Conservation (phyloP, 352 stramenopile genomes). For the Pythium folliculosum region DNA sequence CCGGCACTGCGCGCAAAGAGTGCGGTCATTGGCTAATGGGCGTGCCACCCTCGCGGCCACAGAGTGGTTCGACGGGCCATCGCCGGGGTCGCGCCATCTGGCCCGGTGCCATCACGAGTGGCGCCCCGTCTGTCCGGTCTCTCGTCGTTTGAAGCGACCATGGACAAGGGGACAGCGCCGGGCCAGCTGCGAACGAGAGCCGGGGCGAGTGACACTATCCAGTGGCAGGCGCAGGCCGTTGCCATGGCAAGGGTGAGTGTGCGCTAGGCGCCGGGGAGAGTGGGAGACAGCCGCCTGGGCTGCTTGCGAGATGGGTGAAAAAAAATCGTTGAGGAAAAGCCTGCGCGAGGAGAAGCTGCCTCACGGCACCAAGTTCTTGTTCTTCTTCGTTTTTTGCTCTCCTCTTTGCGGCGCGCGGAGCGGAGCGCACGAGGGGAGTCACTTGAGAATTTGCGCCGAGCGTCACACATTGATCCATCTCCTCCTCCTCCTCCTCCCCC, state of each 20-base stretch:
- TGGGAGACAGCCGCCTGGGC: slow-evolving; percentile 6
- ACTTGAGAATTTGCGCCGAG: slow-evolving; percentile 36
- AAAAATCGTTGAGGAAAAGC: slow-evolving; percentile 3
- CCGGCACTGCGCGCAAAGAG: slow-evolving; percentile 1
- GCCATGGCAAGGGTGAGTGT: slow-evolving; percentile 2
- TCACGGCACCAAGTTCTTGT: slow-evolving; percentile 1
- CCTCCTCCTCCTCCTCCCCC: not conserved
- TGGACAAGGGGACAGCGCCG: not conserved
- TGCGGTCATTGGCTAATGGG: slow-evolving; percentile 26
- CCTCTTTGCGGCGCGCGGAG: no score
- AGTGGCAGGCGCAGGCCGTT: slow-evolving; percentile 3
- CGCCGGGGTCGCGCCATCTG: slow-evolving; percentile 10
- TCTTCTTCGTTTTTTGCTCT: slow-evolving; percentile 12
- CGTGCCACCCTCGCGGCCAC: slow-evolving; percentile 7
- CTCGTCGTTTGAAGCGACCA: not conserved
- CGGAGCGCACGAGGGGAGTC: slow-evolving; percentile 9
- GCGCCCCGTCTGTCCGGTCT: slow-evolving; percentile 4
- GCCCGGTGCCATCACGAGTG: slow-evolving; percentile 13
- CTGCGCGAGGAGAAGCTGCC: slow-evolving; percentile 8
- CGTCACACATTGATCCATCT: slow-evolving; percentile 4
- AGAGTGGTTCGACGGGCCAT: slow-evolving; percentile 5
- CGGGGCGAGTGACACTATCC: not conserved
- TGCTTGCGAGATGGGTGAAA: slow-evolving; percentile 19
- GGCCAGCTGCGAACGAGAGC: not conserved
- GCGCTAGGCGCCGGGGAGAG: slow-evolving; percentile 6